Evolutionary conservation across 768 basidiomycete species (phyloP).

Genomic region (Tylopilus subfusipes): DNA sequence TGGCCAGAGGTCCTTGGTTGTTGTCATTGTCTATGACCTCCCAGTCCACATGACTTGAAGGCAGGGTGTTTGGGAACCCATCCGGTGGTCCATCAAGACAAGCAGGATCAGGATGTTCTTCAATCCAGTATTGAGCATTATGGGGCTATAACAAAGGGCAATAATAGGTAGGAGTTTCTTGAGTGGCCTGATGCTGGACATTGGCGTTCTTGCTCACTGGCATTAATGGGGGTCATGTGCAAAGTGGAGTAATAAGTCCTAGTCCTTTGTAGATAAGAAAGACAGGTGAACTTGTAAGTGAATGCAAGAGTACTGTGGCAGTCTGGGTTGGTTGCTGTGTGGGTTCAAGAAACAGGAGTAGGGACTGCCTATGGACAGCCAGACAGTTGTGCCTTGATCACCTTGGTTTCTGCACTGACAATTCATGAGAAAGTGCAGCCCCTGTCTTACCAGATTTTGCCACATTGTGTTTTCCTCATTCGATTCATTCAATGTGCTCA

Average conservation of each 20-base stretch:
- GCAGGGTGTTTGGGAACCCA: slow-evolving; percentile 5
- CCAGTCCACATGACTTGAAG: slow-evolving; percentile 7
- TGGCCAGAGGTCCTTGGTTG: slow-evolving; percentile 22
- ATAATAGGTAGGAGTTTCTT: slow-evolving; percentile 19
- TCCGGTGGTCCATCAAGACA: slow-evolving; percentile 10
- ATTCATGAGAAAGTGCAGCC: too few relatives aligned
- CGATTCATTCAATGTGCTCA: too few relatives aligned
- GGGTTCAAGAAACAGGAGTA: slow-evolving; percentile 24
- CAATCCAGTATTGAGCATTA: slow-evolving; percentile 25
- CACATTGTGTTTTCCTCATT: too few relatives aligned
- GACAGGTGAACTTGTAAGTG: background rate
- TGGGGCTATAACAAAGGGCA: slow-evolving; percentile 32
- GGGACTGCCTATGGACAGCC: too few relatives aligned
- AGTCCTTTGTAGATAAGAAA: slow-evolving; percentile 22
- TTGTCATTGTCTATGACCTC: slow-evolving; percentile 12
- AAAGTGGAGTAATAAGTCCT: slow-evolving; percentile 13
- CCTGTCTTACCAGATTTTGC: too few relatives aligned
- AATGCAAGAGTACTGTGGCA: slow-evolving; percentile 29
- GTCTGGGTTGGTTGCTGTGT: slow-evolving; percentile 21
- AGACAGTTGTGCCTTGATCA: too few relatives aligned
- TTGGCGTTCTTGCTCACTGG: slow-evolving; percentile 24
- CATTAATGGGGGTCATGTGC: slow-evolving; percentile 26
- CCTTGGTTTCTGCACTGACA: too few relatives aligned
- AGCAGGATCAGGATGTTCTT: slow-evolving; percentile 9
- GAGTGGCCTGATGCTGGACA: slow-evolving; percentile 22